phyloP scores from a whole-genome alignment of 2,329 filamentous ascomycete species.

The Cercospora sp. region DNA sequence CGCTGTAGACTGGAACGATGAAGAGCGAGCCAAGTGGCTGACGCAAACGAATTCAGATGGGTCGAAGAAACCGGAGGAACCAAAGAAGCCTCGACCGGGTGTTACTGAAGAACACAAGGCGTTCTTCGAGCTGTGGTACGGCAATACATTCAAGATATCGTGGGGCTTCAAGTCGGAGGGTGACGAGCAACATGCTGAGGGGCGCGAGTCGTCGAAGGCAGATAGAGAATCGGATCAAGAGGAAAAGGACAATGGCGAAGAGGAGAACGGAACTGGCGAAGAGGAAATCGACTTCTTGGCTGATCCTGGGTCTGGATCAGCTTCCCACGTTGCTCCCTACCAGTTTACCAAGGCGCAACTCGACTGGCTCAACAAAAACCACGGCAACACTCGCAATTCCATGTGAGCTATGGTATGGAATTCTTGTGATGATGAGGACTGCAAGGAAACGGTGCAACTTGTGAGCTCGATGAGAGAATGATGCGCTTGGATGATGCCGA shows the following conservation, averaged over 20 bases:
- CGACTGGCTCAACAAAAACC: neutral
- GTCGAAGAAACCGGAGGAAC: too few species aligned
- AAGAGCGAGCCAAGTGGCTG: neutral
- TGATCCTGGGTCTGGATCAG: too few species aligned
- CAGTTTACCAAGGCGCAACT: neutral
- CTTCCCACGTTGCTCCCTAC: neutral
- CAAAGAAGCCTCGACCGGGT: too few species aligned
- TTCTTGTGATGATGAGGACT: neutral
- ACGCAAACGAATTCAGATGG: neutral
- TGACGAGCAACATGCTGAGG: constrained; percentile 43
- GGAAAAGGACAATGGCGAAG: neutral
- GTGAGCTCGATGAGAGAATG: too few species aligned
- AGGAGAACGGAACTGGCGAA: neutral
- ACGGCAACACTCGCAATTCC: neutral
- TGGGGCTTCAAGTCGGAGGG: constrained; percentile 40
- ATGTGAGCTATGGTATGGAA: neutral
- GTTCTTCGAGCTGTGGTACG: constrained; percentile 42
- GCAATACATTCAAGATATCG: constrained; percentile 34
- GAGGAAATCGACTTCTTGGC: too few species aligned
- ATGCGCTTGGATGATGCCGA: too few species aligned
- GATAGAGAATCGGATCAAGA: too few species aligned
- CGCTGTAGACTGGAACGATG: neutral
- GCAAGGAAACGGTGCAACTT: neutral
- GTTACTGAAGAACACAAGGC: neutral
- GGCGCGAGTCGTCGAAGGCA: constrained; percentile 34